Conservation (phyloP, 148 eudicot genomes). For the Rhododendron griersonianum region DNA sequence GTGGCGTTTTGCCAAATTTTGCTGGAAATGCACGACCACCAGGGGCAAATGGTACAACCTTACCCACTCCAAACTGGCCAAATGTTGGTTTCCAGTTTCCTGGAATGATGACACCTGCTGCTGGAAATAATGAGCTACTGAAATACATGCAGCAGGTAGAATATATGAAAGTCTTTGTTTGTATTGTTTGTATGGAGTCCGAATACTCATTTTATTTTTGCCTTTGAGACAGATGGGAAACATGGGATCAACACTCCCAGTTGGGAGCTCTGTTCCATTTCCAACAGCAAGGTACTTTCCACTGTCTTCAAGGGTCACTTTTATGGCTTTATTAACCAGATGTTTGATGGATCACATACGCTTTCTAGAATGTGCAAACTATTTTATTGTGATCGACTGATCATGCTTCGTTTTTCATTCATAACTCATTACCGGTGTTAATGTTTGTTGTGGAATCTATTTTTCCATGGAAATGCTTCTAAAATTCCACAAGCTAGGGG, state of each 20-base stretch:
- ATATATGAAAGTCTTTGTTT: neutral
- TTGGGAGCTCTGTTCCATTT: conserved; percentile 49
- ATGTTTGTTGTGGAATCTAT: neutral
- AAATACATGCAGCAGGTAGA: conserved; percentile 79
- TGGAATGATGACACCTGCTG: conserved; percentile 54
- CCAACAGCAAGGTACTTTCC: conserved; percentile 30
- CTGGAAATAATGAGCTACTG: conserved; percentile 58
- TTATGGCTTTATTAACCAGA: neutral
- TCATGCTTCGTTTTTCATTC: neutral
- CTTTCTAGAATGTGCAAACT: neutral
- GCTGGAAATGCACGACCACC: conserved; percentile 43
- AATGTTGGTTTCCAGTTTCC: conserved; percentile 75
- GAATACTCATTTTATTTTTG: conserved; percentile 7
- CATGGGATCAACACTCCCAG: conserved; percentile 39
- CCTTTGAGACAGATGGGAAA: conserved; percentile 51
- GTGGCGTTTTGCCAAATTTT: conserved; percentile 48
- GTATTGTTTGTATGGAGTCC: neutral
- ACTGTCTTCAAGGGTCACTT: neutral
- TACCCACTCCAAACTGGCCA: conserved; percentile 67
- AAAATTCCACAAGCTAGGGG: neutral
- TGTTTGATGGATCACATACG: neutral
- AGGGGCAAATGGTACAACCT: conserved; percentile 46
- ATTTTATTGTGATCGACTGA: neutral
- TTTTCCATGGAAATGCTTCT: neutral
- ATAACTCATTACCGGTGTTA: neutral